phyloP scores from a whole-genome alignment of 164 flowering plant species.

The Stephania cephalantha region DNA sequence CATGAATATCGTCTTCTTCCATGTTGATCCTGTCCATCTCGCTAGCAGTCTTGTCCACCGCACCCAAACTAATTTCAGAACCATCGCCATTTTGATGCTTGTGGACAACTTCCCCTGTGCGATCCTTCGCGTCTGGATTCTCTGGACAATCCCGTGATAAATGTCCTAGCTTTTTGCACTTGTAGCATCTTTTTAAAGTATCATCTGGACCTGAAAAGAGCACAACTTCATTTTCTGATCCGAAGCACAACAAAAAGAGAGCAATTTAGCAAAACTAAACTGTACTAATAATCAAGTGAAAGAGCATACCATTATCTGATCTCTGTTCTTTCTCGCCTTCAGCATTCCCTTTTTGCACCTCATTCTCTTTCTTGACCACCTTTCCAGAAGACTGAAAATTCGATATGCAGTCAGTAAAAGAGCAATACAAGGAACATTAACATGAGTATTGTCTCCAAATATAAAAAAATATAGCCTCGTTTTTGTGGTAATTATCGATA shows the following conservation, averaged over 20 bases:
- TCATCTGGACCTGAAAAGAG: constrained; percentile 39
- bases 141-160: constrained; percentile 80
- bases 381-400: constrained; percentile 73
- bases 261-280: not conserved
- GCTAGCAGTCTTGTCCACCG: constrained; percentile 16
- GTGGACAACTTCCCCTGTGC: constrained; percentile 7
- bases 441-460: no score
- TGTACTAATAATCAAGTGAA: not conserved
- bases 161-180: constrained; percentile 84
- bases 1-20: constrained; percentile 92
- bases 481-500: not conserved
- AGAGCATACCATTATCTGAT: constrained; percentile 38
- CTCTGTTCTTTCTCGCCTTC: constrained; percentile 21
- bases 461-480: not conserved
- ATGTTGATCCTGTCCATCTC: constrained; percentile 53
- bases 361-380: constrained; percentile 33
- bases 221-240: not conserved
- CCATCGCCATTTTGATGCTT: constrained; percentile 21
- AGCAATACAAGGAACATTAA: not conserved
- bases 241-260: not conserved
- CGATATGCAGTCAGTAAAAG: constrained; percentile 1
- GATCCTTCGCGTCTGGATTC: constrained; percentile 32
- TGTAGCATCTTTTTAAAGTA: constrained; percentile 76
- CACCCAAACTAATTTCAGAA: constrained; percentile 17
- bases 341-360: constrained; percentile 24